These are phyloP conservation scores for Cordyceps militaris DNA, from an alignment of 2,329 filamentous ascomycete genomes.

Conservation along the genomic window DNA sequence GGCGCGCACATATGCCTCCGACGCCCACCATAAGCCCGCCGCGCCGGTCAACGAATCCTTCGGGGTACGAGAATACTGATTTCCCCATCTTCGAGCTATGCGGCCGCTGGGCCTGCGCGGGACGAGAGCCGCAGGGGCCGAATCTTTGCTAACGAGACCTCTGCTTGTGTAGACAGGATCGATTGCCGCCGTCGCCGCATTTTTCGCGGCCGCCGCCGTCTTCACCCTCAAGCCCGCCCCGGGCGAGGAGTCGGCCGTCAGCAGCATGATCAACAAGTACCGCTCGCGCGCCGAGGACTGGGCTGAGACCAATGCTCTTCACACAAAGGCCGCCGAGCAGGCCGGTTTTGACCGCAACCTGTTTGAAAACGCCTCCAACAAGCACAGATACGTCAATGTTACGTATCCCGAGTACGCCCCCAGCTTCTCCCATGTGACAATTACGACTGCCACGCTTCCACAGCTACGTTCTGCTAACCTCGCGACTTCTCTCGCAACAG, in stretches of 20 bases:
- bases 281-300: slow-evolving; percentile 41
- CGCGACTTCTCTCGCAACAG: slow-evolving; percentile 26
- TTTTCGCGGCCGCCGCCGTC: slow-evolving; percentile 26
- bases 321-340: slow-evolving; percentile 46
- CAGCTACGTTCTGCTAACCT: slow-evolving; percentile 18
- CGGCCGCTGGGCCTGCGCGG: not conserved
- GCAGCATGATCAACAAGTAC: slow-evolving; percentile 40
- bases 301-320: slow-evolving; percentile 46
- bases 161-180: slow-evolving; percentile 37
- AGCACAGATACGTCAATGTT: slow-evolving; percentile 43
- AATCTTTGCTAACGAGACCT: slow-evolving; percentile 1
- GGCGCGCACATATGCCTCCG: slow-evolving; percentile 47
- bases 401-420: slow-evolving; percentile 48
- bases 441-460: too few relatives aligned
- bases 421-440: too few relatives aligned
- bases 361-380: slow-evolving; percentile 37
- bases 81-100: not conserved
- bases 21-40: slow-evolving; percentile 41
- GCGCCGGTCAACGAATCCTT: slow-evolving; percentile 44
- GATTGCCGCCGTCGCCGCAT: slow-evolving; percentile 31
- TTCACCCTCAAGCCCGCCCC: slow-evolving; percentile 41
- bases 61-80: slow-evolving; percentile 40
- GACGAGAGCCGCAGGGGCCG: not conserved
- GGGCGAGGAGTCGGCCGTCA: slow-evolving; percentile 42
- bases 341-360: slow-evolving; percentile 52